Evolutionary conservation across 352 stramenopile species (phyloP).

Genomic region (Phytophthora podocarpi): DNA sequence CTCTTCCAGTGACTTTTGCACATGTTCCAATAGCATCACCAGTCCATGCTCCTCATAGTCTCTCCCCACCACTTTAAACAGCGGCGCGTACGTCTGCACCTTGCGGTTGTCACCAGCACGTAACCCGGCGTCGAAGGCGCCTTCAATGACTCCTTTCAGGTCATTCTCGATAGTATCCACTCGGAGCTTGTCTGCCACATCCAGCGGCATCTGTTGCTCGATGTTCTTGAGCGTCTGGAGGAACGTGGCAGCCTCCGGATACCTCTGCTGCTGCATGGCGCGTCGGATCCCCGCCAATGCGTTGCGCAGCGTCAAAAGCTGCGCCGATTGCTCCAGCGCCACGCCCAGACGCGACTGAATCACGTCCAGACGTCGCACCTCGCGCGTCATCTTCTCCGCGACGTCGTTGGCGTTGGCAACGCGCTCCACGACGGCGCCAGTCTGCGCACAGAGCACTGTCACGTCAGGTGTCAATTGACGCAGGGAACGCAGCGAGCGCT

Average conservation of each 20-base stretch:
- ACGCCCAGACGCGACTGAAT: constrained; percentile 76
- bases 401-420: constrained; percentile 90
- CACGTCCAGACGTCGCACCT: constrained; percentile 82
- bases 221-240: constrained; percentile 80
- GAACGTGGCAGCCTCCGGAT: constrained; percentile 73
- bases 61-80: constrained; percentile 75
- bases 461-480: constrained; percentile 68
- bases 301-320: constrained; percentile 83
- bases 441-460: constrained; percentile 74
- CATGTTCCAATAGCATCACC: constrained; percentile 55
- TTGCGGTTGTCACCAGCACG: constrained; percentile 41
- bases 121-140: constrained; percentile 65
- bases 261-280: constrained; percentile 76
- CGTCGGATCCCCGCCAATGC: constrained; percentile 71
- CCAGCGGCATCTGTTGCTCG: constrained; percentile 73
- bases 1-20: constrained; percentile 43
- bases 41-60: constrained; percentile 77
- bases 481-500: constrained; percentile 56
- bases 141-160: constrained; percentile 78
- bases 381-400: constrained; percentile 87
- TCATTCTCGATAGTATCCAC: constrained; percentile 88
- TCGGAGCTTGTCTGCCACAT: constrained; percentile 83
- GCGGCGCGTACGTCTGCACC: constrained; percentile 69
- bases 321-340: constrained; percentile 64
- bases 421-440: constrained; percentile 79